Conservation (phyloP, 2,329 filamentous ascomycete species). For the Clonostachys byssicola region DNA sequence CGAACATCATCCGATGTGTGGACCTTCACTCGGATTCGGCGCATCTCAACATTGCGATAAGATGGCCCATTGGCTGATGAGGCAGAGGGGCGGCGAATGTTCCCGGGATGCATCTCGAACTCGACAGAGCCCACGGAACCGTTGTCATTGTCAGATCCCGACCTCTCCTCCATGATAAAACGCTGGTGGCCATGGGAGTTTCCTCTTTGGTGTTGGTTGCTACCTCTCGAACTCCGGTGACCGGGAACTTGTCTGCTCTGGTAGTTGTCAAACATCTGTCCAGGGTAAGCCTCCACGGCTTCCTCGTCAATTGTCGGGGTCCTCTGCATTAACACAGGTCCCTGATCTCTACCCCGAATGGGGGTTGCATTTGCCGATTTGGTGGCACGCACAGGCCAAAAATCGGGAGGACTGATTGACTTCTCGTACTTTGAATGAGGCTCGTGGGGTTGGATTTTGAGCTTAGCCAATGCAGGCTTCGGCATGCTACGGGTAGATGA, state of each 20-base stretch:
- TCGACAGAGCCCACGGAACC: slow-evolving; percentile 70
- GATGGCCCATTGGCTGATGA: slow-evolving; percentile 49
- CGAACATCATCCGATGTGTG: slow-evolving; percentile 84
- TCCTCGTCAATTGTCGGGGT: slow-evolving; percentile 39
- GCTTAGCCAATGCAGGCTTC: slow-evolving; percentile 57
- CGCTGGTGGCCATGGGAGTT: slow-evolving; percentile 35
- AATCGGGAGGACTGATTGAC: slow-evolving; percentile 37
- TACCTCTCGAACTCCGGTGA: slow-evolving; percentile 24
- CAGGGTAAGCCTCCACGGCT: slow-evolving; percentile 55
- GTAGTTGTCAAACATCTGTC: slow-evolving; percentile 67
- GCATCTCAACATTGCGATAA: slow-evolving; percentile 61
- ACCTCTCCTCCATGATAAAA: slow-evolving; percentile 79
- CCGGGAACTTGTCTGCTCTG: slow-evolving; percentile 14
- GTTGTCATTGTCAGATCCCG: slow-evolving; percentile 70
- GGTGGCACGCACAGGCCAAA: slow-evolving; percentile 24
- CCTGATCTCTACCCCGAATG: slow-evolving; percentile 34
- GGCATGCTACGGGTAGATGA: slow-evolving; percentile 58
- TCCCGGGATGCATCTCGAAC: slow-evolving; percentile 71
- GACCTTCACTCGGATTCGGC: slow-evolving; percentile 86
- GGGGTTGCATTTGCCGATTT: slow-evolving; percentile 42
- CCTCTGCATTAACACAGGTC: slow-evolving; percentile 15
- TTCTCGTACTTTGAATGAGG: slow-evolving; percentile 52
- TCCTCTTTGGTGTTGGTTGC: slow-evolving; percentile 14
- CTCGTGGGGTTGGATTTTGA: slow-evolving; percentile 56
- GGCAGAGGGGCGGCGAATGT: slow-evolving; percentile 34